Evolutionary conservation across 2,329 filamentous ascomycete genomes (phyloP).

Genomic region (Colletotrichum lini): DNA sequence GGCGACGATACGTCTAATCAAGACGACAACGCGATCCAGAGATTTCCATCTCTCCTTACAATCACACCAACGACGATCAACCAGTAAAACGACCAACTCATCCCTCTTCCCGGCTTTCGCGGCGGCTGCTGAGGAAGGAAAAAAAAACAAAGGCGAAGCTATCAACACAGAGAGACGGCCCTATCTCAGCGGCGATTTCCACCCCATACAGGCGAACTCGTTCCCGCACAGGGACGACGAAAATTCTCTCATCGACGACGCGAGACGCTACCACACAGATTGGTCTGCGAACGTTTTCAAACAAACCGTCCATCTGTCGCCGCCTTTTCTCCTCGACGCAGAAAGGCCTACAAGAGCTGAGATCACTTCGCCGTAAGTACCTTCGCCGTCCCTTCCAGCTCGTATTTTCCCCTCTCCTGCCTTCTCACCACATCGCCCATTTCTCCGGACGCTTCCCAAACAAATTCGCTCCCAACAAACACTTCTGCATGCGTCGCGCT

Average conservation of each 20-base stretch:
- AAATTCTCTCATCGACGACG: constrained; percentile 40
- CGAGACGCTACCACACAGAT: constrained; percentile 26
- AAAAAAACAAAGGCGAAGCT: constrained; percentile 37
- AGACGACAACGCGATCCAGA: constrained; percentile 41
- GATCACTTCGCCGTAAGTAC: constrained; percentile 43
- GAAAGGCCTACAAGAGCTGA: constrained; percentile 42
- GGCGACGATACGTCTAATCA: constrained; percentile 42
- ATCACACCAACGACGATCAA: constrained; percentile 32
- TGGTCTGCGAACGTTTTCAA: constrained; percentile 30
- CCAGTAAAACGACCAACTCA: constrained; percentile 23
- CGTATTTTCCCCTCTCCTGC: constrained; percentile 29
- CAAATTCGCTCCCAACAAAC: neutral
- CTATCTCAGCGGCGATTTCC: constrained; percentile 37
- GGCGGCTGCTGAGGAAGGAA: constrained; percentile 28
- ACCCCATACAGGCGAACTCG: constrained; percentile 40
- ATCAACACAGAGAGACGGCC: constrained; percentile 39
- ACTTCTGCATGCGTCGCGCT: constrained; percentile 5
- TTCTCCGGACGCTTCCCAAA: constrained; percentile 6
- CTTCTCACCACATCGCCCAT: constrained; percentile 23
- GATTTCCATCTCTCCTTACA: constrained; percentile 33
- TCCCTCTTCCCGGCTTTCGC: constrained; percentile 23
- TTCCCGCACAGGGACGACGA: constrained; percentile 40
- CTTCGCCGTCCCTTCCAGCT: constrained; percentile 13
- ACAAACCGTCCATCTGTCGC: constrained; percentile 20
- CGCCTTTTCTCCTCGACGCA: constrained; percentile 33